A percentile compares a stretch with the other conserved stretches of the same genome.
These are phyloP conservation scores for Coemansia sp. DNA, from an alignment of 192 early-diverging fungal genomes.

Conservation along the genomic window DNA sequence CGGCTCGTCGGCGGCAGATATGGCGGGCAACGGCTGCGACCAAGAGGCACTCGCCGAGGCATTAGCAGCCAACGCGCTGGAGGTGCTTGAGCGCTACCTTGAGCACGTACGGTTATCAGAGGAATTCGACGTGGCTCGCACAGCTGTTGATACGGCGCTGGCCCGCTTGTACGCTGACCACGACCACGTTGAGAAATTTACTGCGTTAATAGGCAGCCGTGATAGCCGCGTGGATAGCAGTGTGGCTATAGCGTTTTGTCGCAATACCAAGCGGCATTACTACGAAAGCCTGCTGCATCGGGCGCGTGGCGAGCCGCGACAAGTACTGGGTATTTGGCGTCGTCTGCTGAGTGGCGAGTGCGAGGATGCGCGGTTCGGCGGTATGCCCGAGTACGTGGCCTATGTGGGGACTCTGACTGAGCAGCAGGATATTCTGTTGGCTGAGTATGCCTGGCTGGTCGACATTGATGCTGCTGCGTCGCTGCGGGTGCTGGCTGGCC, in stretches of 20 bases:
- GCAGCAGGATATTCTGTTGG: slow-evolving; percentile 21
- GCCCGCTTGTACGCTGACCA: slow-evolving; percentile 36
- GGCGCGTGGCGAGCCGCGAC: slow-evolving; percentile 20
- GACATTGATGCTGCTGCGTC: slow-evolving; percentile 18
- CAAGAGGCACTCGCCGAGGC: slow-evolving; percentile 14
- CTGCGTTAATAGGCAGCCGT: slow-evolving; percentile 12
- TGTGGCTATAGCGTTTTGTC: slow-evolving; percentile 27
- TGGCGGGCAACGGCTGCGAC: slow-evolving; percentile 19
- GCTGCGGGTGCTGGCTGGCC: slow-evolving; percentile 16
- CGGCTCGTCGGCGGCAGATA: slow-evolving; percentile 10
- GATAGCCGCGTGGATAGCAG: slow-evolving; percentile 23
- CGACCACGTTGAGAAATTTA: slow-evolving; percentile 19
- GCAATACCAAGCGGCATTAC: slow-evolving; percentile 30
- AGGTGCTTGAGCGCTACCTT: slow-evolving; percentile 47
- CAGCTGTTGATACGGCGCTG: slow-evolving; percentile 43
- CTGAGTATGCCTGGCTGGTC: slow-evolving; percentile 40
- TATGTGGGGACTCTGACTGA: slow-evolving; percentile 12
- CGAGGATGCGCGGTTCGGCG: slow-evolving; percentile 32
- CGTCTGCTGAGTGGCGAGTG: slow-evolving; percentile 24
- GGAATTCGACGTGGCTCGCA: not conserved
- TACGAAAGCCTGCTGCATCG: slow-evolving; percentile 39
- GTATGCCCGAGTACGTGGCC: slow-evolving; percentile 40
- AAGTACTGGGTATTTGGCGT: slow-evolving; percentile 42
- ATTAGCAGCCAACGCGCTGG: slow-evolving; percentile 25
- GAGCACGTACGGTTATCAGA: slow-evolving; percentile 17